Evolutionary conservation across 306 rosid species (phyloP), one percentile per base, ranked within the genome.

Genomic region (Elaeagnus macrophylla): DNA sequence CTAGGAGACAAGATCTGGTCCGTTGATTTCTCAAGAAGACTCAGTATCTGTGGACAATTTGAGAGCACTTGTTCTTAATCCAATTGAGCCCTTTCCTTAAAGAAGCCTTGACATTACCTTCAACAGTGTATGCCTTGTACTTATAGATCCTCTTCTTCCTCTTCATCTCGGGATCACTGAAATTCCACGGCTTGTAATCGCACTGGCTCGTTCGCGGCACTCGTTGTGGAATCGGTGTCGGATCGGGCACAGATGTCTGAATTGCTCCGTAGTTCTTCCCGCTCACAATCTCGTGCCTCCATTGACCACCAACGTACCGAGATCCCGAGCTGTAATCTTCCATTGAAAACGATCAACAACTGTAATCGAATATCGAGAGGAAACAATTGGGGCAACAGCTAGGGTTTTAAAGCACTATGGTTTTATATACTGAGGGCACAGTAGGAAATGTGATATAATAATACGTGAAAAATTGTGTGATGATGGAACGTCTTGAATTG

Each of bases 41-140:
- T 62, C 54, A 85, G 65, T 57, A 71, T 5, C 83, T 79, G 61
- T 60, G 81, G 53, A 74, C 75, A 38, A 81, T 73, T 69, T 72
- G 79, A 56, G 88, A 73, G 62, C 91, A 83, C 66, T 80, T 78
- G 12, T 64, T 68, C 76, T 86, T 86, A 57, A 86, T 69, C 95
- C 95, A 86, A 39, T 82, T 77, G 39, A 86, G 43, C 16, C 93
- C 88, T 19, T 76, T 74, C 59, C 80, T 72, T 53, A 80, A 56
- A 18, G 88, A 56, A 7, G 72, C 78, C 59, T 86, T 86, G 19
- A 86, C 91, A 56, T 62, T 80, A 0, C 82, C 95, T 56, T 86
- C 93, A 0, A 83, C 82, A 0, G 80, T 63, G 59, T 86, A 86
- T 43, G 74, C 83, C 76, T 86, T 78, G 43, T 86, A 86, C 72